phyloP scores from a whole-genome alignment of 441 rosid species.

The Capsella rubella region DNA sequence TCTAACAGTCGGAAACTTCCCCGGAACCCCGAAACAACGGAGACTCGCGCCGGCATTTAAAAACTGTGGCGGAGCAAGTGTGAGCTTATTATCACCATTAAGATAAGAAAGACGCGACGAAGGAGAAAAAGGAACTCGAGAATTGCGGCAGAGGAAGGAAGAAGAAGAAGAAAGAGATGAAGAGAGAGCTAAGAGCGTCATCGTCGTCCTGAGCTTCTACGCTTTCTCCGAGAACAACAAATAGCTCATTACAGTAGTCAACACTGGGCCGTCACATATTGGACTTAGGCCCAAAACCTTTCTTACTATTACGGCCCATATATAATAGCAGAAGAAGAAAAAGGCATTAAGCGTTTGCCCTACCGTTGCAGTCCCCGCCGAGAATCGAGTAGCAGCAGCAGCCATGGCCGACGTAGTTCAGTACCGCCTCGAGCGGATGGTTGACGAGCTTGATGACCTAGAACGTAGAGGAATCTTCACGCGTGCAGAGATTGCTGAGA shows the following conservation, averaged over 20 bases:
- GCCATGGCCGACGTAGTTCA: constrained; percentile 97
- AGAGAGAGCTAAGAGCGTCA: constrained; percentile 40
- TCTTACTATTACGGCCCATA: constrained; percentile 21
- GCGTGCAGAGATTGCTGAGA: constrained; percentile 72
- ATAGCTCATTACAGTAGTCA: neutral
- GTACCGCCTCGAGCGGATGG: constrained; percentile 96
- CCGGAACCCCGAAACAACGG: constrained; percentile 31
- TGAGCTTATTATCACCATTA: constrained; percentile 4
- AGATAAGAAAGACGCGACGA: neutral
- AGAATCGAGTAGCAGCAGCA: constrained; percentile 9
- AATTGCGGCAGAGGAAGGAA: constrained; percentile 23
- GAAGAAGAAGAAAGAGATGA: constrained; percentile 35
- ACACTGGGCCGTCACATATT: constrained; percentile 7
- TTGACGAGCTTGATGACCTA: constrained; percentile 86
- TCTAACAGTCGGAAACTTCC: constrained; percentile 36
- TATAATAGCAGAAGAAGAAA: neutral
- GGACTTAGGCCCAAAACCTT: neutral
- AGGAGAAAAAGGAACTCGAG: constrained; percentile 18
- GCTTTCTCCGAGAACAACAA: constrained; percentile 9
- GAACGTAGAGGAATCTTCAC: constrained; percentile 76
- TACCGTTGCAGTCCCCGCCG: constrained; percentile 39
- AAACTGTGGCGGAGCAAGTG: constrained; percentile 18
- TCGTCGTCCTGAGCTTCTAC: constrained; percentile 27
- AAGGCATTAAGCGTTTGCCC: constrained; percentile 33
- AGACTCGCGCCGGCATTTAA: constrained; percentile 9